A percentile compares a stretch with the other conserved stretches of the same genome.
Evolutionary conservation across 192 early-diverging fungal species (phyloP).

Genomic region (Hyaloraphidium curvatum): DNA sequence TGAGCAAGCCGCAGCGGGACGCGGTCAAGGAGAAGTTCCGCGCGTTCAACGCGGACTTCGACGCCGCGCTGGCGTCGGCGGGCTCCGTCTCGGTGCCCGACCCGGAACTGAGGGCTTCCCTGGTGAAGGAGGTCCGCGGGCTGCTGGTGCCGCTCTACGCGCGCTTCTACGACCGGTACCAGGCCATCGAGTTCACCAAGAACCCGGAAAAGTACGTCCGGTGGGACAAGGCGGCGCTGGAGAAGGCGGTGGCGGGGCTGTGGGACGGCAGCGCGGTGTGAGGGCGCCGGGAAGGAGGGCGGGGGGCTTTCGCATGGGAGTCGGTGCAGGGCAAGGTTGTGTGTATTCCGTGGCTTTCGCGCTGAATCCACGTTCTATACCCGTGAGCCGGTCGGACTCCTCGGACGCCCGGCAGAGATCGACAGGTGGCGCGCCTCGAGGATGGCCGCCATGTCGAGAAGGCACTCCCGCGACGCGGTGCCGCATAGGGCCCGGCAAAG

Average conservation of each 20-base stretch:
- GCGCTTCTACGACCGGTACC: conserved; percentile 47
- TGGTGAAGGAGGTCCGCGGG: conserved; percentile 50
- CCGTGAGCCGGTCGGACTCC: too few species aligned
- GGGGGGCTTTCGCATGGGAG: too few species aligned
- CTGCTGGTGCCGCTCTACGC: conserved; percentile 61
- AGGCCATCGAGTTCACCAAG: conserved; percentile 55
- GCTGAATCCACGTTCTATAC: too few species aligned
- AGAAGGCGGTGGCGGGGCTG: conserved; percentile 41
- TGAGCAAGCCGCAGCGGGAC: conserved; percentile 47
- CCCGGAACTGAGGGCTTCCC: conserved; percentile 39
- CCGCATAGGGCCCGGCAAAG: too few species aligned
- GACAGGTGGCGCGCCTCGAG: too few species aligned
- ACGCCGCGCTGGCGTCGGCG: conserved; percentile 45
- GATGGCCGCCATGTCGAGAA: too few species aligned
- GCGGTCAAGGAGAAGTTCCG: conserved; percentile 71
- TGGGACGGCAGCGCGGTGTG: too few species aligned
- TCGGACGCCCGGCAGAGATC: too few species aligned
- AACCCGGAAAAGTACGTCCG: conserved; percentile 64
- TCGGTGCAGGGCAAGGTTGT: too few species aligned
- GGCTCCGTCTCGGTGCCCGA: conserved; percentile 62
- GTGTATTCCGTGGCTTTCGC: too few species aligned
- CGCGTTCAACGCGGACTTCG: conserved; percentile 68
- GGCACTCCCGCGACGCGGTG: too few species aligned
- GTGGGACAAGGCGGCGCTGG: conserved; percentile 45
- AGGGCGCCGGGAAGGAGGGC: too few species aligned